Base-by-base conservation (phyloP, 768 basidiomycete genomes). In the Filobasidium floriforme region DNA sequence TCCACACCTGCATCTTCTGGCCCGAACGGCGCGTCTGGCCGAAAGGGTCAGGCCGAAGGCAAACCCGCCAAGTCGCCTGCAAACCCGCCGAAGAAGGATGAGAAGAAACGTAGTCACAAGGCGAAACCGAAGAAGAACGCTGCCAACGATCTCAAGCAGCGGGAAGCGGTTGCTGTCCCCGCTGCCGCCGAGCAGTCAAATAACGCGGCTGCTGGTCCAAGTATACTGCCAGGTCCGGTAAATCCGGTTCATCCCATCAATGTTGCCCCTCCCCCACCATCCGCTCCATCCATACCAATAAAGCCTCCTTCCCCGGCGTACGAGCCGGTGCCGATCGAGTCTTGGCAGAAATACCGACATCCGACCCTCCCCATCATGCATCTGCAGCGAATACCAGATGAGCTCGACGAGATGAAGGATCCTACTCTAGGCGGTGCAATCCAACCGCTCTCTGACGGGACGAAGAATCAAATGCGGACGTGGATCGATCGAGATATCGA, bases 401-500 rank as follows among this genome's bases (percentile, higher is more conserved):
- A 80, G 57, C 82, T 84, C n/a, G 77, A 80, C 1, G 77, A 75
- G 63, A 26, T 61, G 28, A 63, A 74, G 60, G 78, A 80, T 54
- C 87, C 88, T 14, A 79, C 77, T 15, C 79, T 79, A 54, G 70
- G 69, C 19, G 80, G 78, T 3, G 29, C 43, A 22, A 63, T 81
- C 60, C 87, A 86, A 1, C 72, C 82, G 0, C 78, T 92, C 19
- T 68, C 72, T 7, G 75, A 80, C 9, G 73, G 75, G 1, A 86
- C 89, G 73, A 83, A 88, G 28, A 66, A 62, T 26, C 71, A 82
- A 46, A 77, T 89, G 54, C 79, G 86, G 70, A 75, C 65, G 49
- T 90, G 88, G 88, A 85, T 88, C 82, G 78, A 81, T 68, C 77
- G 72, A 59, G 90, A 90, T 71, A 80, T 82, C 59, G 83, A 80